A percentile compares a stretch with the other conserved stretches of the same genome.
phyloP scores from a whole-genome alignment of 306 rosid genomes.

The Pueraria montana region DNA sequence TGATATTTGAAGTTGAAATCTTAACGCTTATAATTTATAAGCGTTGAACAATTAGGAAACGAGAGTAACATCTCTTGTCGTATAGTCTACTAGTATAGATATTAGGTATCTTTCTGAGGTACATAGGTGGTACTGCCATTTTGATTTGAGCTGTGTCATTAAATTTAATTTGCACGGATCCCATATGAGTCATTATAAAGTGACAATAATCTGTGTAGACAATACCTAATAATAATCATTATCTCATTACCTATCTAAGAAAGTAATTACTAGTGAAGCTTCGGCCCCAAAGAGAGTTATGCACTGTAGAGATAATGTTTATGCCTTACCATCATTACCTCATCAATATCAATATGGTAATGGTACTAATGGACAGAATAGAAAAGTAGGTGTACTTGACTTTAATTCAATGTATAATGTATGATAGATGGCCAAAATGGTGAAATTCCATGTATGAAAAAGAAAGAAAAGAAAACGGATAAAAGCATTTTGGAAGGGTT shows the following conservation, averaged over 20 bases:
- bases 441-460: conserved; percentile 42
- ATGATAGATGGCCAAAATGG: conserved; percentile 21
- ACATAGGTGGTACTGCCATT: conserved; percentile 2
- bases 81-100: background rate
- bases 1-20: background rate
- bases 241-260: background rate
- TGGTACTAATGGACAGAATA: conserved; percentile 22
- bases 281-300: background rate
- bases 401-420: conserved; percentile 19
- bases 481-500: conserved; percentile 30
- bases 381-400: conserved; percentile 20
- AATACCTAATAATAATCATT: conserved; percentile 13
- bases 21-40: background rate
- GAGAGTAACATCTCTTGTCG: background rate
- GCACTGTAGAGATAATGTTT: background rate
- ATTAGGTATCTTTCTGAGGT: conserved; percentile 20
- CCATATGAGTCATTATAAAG: background rate
- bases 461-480: conserved; percentile 42
- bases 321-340: conserved; percentile 6
- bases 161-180: conserved; percentile 27
- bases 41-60: background rate
- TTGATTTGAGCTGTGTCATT: conserved; percentile 23
- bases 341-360: conserved; percentile 15
- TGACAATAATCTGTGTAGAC: background rate
- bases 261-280: conserved; percentile 7